Percentiles rank a stretch among this genome's conserved stretches.
Conservation (phyloP, 2,329 filamentous ascomycete genomes). For the Lecanicillium sp. region DNA sequence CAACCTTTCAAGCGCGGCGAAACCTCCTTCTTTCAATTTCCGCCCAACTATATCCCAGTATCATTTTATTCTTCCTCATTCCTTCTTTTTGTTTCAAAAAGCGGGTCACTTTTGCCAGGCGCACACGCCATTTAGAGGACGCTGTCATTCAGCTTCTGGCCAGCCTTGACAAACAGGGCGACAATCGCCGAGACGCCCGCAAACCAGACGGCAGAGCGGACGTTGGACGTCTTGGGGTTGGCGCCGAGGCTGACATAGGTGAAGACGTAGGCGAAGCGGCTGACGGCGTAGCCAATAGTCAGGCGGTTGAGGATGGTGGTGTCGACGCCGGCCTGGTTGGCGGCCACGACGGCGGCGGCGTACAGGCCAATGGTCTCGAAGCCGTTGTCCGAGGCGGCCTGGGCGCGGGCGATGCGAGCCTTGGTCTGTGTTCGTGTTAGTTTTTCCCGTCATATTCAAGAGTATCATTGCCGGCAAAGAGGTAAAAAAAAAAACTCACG, state of each 20-base stretch:
- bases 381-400: conserved; percentile 38
- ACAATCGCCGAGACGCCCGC: conserved; percentile 23
- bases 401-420: conserved; percentile 44
- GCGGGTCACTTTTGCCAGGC: too few relatives aligned
- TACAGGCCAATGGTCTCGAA: conserved; percentile 37
- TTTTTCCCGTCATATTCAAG: background rate
- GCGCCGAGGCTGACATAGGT: conserved; percentile 36
- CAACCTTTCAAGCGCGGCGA: too few relatives aligned
- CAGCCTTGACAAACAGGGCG: conserved; percentile 34
- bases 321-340: conserved; percentile 34
- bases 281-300: conserved; percentile 29
- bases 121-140: too few relatives aligned
- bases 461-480: too few relatives aligned
- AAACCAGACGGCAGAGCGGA: conserved; percentile 32
- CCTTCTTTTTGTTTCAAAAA: background rate
- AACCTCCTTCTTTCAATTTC: too few relatives aligned
- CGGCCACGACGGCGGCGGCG: conserved; percentile 35
- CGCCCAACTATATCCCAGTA: too few relatives aligned
- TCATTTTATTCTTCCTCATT: too few relatives aligned
- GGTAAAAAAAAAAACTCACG: conserved; percentile 12
- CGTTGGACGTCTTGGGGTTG: conserved; percentile 25
- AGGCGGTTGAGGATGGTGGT: conserved; percentile 30
- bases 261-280: conserved; percentile 32
- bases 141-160: conserved; percentile 15
- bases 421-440: conserved; percentile 31